Evolutionary conservation across 2,329 filamentous ascomycete species (phyloP), one percentile per base, ranked within the genome.

Genomic region (Metarhizium guizhouense): DNA sequence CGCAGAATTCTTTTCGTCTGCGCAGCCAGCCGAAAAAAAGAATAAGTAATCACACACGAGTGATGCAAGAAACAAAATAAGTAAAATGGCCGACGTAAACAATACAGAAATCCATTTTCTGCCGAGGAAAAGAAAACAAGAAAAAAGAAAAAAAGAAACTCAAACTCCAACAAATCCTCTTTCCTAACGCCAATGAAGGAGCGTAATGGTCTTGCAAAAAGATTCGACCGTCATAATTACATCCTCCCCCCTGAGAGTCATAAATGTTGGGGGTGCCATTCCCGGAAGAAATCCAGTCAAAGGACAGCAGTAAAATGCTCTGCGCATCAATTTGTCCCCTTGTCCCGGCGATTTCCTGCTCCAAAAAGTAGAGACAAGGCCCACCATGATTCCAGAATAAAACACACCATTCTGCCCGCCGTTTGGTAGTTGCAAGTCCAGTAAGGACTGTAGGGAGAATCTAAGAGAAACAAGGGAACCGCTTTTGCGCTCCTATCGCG

Each of bases 201-300:
- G 65, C 66, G 69, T 70, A 71, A 70, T 68, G 68, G 68, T 59
- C 68, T 56, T 48, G 56, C 56, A 52, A 54, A 52, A 52, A 54
- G 51, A 42, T 42, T 55, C 25, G 66, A 64, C 68, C 69, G 67
- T 71, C 69, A 63, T 70, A 64, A 72, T 71, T 72, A 72, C 67
- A 67, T 68, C 65, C 66, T 68, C 66, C 63, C 66, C 63, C 47
- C 55, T 25, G 38, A 43, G 45, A 53, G 18, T 51, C 51, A 52
- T 54, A 38, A 54, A 54, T 52, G 52, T 50, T 20, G 32, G 45
- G 52, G 43, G 32, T 20, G 13, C 29, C 5, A 16, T 20, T 14
- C 10, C 52, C 43, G 10, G 20, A 29, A 48, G 45, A 30, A 48
- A 48, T 48, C 6, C 13, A 29, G 45, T 36, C 34, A 25, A 20